These are phyloP conservation scores for Epichloe aotearoae DNA, from an alignment of 2,329 filamentous ascomycete genomes.

Conservation along the genomic window DNA sequence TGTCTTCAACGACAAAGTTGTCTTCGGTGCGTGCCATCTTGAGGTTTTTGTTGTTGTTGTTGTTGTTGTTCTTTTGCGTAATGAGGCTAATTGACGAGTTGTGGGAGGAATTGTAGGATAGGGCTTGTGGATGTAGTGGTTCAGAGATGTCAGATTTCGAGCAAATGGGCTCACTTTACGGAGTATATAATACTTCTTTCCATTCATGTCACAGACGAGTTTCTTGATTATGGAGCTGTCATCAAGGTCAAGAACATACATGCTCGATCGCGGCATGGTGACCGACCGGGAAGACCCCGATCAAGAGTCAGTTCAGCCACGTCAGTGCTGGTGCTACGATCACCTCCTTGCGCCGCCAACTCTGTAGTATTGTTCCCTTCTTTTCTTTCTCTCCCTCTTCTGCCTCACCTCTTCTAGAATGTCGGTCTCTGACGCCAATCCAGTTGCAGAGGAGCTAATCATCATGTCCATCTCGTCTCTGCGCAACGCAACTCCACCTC, in stretches of 20 bases:
- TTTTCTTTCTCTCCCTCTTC: neutral
- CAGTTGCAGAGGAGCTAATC: neutral
- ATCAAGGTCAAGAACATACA: neutral
- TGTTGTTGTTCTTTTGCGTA: neutral
- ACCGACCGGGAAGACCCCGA: neutral
- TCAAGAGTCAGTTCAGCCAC: neutral
- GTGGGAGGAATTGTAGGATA: too few relatives aligned
- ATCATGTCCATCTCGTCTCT: too few relatives aligned
- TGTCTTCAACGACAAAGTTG: constrained; percentile 2
- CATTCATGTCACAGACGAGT: too few relatives aligned
- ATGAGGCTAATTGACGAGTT: neutral
- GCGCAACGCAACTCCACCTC: neutral
- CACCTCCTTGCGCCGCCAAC: neutral
- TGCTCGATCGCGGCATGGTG: neutral
- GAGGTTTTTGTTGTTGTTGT: neutral
- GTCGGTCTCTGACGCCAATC: neutral
- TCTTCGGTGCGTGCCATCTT: constrained; percentile 1
- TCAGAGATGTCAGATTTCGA: too few relatives aligned
- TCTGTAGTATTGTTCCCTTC: neutral
- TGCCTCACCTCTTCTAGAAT: neutral
- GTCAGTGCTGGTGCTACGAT: neutral
- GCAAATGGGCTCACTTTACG: too few relatives aligned
- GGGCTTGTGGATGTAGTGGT: too few relatives aligned
- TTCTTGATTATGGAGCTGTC: neutral
- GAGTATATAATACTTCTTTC: too few relatives aligned